Conservation (phyloP, 192 early-diverging fungal species). For the Physocladia obscura region DNA sequence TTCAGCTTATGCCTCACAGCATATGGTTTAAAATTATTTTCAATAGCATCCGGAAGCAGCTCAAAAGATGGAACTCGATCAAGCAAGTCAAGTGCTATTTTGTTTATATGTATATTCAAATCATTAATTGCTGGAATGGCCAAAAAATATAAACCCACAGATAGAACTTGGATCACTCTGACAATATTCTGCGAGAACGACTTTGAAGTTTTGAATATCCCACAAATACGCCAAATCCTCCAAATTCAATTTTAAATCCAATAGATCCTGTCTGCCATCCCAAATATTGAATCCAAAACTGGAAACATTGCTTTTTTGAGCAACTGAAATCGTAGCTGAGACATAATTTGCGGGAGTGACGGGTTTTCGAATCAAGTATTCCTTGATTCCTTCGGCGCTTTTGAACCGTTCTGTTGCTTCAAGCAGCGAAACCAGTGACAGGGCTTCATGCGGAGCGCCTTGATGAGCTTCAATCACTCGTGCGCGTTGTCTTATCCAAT, state of each 20-base stretch:
- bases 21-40: constrained; percentile 59
- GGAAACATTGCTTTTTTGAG: constrained; percentile 21
- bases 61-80: constrained; percentile 64
- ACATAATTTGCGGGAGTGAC: constrained; percentile 37
- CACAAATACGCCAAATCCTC: constrained; percentile 58
- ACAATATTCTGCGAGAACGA: constrained; percentile 55
- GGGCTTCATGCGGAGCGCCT: constrained; percentile 43
- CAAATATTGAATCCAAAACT: constrained; percentile 30
- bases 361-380: constrained; percentile 16
- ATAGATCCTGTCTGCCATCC: constrained; percentile 24
- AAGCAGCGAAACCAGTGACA: constrained; percentile 47
- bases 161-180: constrained; percentile 43
- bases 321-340: constrained; percentile 23
- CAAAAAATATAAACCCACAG: constrained; percentile 21
- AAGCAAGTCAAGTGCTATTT: constrained; percentile 55
- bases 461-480: constrained; percentile 44
- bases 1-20: constrained; percentile 51
- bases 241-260: constrained; percentile 49
- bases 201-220: constrained; percentile 43
- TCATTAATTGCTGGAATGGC: not conserved
- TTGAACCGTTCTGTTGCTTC: constrained; percentile 4
- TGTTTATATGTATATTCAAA: not conserved
- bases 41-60: constrained; percentile 51
- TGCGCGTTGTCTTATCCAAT: constrained; percentile 58
- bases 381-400: not conserved